Base-by-base conservation (phyloP, 495 filamentous ascomycete genomes). In the Trichoderma virens region DNA sequence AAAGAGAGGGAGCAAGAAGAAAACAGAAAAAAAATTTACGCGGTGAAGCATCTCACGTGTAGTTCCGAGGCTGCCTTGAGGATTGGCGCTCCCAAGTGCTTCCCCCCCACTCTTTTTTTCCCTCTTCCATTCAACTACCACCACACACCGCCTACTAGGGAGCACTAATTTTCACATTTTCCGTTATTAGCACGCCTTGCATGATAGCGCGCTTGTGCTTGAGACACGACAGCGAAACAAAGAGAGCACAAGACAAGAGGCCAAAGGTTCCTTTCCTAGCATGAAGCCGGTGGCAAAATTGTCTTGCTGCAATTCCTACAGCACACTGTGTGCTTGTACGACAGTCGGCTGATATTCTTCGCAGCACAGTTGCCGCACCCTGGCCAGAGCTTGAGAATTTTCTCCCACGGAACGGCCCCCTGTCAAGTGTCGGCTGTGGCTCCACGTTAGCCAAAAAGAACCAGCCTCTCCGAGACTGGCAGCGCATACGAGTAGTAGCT, bases 391-490 rank as follows among this genome's bases (percentile, higher is more conserved):
- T 56, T 56, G 23, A 56, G 51, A 56, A 56, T 28, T 56, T 56
- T 56, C 51, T 27, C 51, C 51, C 25, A 27, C 51, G 8, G 51
- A 56, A 56, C 3, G 8, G 18, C 28, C 30, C 51, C 51, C 51
- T 56, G 51, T 31, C 51, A 56, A 56, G 51, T 30, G 51, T 56
- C 51, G 51, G 51, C 51, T 56, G 51, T 56, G 51, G 51, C 51
- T 56, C 51, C 51, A 56, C 14, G 23, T 56, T 56, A 28, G 27
- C 23, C 47, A 27, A 28, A 56, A 56, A 28, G 47, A 56, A 6
- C 47, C 47, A 56, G 47, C 47, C 47, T 56, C 47, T 56, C 47
- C 47, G 25, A 56, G 47, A 25, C 27, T 27, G 47, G 51, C 51
- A 14, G 25, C 51, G 2, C 51, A 30, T 30, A 7, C 43, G 43